A percentile compares a stretch with the other conserved stretches of the same genome.
These are phyloP conservation scores for Zymoseptoria ardabiliae DNA, from an alignment of 2,329 filamentous ascomycete species.

Conservation along the genomic window DNA sequence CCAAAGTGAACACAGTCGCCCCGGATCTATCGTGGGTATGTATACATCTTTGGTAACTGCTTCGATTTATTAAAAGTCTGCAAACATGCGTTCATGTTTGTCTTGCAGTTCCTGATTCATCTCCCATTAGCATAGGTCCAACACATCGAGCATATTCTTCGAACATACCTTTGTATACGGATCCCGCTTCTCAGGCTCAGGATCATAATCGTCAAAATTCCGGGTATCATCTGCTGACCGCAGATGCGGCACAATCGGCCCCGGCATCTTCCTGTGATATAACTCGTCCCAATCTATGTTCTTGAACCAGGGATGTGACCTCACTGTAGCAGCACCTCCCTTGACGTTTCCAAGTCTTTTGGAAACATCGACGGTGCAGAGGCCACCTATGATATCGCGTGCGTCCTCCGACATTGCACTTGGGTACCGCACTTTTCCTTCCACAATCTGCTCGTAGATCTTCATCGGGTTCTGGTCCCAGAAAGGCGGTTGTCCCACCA, in stretches of 20 bases:
- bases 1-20: constrained; percentile 10
- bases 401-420: constrained; percentile 60
- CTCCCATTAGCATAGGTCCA: background rate
- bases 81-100: constrained; percentile 65
- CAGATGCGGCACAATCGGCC: constrained; percentile 70
- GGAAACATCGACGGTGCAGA: constrained; percentile 73
- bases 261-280: constrained; percentile 54
- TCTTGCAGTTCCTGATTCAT: constrained; percentile 48
- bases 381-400: constrained; percentile 64
- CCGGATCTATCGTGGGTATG: constrained; percentile 1
- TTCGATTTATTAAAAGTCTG: constrained; percentile 52
- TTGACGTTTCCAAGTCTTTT: constrained; percentile 71
- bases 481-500: constrained; percentile 78
- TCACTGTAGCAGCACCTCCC: constrained; percentile 65
- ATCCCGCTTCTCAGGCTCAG: constrained; percentile 59
- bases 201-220: constrained; percentile 79
- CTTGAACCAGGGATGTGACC: constrained; percentile 67
- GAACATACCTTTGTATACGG: constrained; percentile 51
- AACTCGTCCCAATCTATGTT: constrained; percentile 68
- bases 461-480: constrained; percentile 83
- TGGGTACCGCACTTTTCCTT: constrained; percentile 69
- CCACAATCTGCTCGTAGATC: constrained; percentile 77
- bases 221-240: constrained; percentile 66
- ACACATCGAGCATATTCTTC: background rate
- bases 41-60: background rate